Evolutionary conservation across 768 basidiomycete species (phyloP), one percentile per base, ranked within the genome.

Genomic region (Paxillus rubicundulus): DNA sequence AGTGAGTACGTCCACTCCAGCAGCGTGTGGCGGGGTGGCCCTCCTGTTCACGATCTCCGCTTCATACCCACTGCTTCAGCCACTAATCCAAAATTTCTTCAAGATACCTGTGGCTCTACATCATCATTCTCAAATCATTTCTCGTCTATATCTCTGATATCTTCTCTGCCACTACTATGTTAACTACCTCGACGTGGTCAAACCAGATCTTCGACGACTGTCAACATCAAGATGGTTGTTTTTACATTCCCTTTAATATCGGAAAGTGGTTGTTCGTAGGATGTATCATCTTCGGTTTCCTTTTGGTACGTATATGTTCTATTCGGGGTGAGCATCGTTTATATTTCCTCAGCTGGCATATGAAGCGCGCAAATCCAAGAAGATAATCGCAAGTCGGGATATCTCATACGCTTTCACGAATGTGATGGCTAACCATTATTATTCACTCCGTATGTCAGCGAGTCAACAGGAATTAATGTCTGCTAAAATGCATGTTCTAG

Each of bases 321-420:
- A 13, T 27, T 6, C 20, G 21, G 8, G n/a, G 4, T 18, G 56
- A 43, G 44, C 30, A 38, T 55, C 55, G 21, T 52, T 51, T 53
- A 59, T 37, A 62, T 40, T 17, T 36, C 28, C 43, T 13, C 57
- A 93, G 94, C 73, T 98, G 60, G 89, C 85, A 7, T 99, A 98
- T 70, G 97, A 99, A 68, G 80, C 85, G 2, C 83, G 86, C 69
- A 98, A 98, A 71, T 74, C 96, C 20, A 89, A 92, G 74, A 90
- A 88, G 71, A 97, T 99, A 67, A 89, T 99, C 66, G 85, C 85
- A 33, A 94, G 92, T 67, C 84, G 94, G 59, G 97, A 99, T 70
- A 98, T 99, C 55, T 94, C 93, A 24, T 98, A 93, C 65, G 92
- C 95, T 33, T 98, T 96, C 75, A 98, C 97, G 61, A 98, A 98